Conservation (phyloP, 2,329 filamentous ascomycete species). For the Cercospora sojina region DNA sequence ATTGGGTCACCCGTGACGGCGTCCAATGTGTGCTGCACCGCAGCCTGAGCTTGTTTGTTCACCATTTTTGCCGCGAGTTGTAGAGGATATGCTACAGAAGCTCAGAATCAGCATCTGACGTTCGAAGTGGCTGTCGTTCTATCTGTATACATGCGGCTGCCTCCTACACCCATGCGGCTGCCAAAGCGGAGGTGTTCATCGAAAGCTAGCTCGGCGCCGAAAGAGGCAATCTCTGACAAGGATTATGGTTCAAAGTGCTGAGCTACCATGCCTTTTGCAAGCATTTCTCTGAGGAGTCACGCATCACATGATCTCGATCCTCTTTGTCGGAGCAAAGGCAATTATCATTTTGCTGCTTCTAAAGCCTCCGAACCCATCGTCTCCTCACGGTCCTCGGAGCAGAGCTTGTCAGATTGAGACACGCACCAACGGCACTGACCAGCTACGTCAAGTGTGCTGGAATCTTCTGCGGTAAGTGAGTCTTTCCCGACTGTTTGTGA, state of each 20-base stretch:
- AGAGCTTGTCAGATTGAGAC: neutral
- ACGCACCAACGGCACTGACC: neutral
- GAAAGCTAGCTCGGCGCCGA: slow-evolving; percentile 15
- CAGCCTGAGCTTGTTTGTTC: slow-evolving; percentile 35
- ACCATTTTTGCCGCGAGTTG: slow-evolving; percentile 12
- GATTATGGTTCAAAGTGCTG: slow-evolving; percentile 6
- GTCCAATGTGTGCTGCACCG: slow-evolving; percentile 42
- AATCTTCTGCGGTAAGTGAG: neutral
- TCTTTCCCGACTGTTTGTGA: neutral
- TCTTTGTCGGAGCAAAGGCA: neutral
- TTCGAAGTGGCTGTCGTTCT: neutral
- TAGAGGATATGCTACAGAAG: neutral
- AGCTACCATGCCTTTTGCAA: slow-evolving; percentile 2
- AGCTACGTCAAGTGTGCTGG: neutral
- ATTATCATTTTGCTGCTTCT: neutral
- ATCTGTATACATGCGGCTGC: slow-evolving; percentile 12
- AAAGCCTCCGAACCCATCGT: neutral
- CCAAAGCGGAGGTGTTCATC: slow-evolving; percentile 14
- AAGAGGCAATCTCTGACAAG: slow-evolving; percentile 10
- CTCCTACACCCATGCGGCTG: slow-evolving; percentile 1
- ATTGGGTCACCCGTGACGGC: slow-evolving; percentile 32
- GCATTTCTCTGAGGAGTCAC: slow-evolving; percentile 7
- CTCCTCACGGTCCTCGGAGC: neutral
- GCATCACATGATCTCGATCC: neutral
- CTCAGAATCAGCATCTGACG: neutral